Conservation (phyloP, 192 early-diverging fungal genomes). For the Gryganskiella cystojenkinii region DNA sequence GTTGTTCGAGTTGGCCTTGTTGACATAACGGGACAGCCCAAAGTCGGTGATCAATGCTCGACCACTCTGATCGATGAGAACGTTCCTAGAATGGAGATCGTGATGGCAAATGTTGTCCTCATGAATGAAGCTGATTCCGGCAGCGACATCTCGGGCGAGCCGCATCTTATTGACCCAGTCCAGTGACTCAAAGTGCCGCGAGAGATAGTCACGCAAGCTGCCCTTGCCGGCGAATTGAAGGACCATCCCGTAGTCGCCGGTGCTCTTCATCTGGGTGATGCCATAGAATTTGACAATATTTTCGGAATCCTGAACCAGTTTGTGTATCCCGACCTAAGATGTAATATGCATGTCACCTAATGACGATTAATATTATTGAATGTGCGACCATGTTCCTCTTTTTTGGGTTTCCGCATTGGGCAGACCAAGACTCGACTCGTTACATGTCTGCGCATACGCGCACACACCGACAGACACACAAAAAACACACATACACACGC, state of each 20-base stretch:
- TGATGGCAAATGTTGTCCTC: constrained; percentile 48
- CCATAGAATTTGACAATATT: constrained; percentile 52
- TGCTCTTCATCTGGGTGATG: constrained; percentile 29
- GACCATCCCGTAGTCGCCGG: constrained; percentile 52
- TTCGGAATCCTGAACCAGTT: constrained; percentile 42
- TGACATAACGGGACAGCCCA: constrained; percentile 41
- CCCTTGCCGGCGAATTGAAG: constrained; percentile 45
- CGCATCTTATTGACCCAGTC: constrained; percentile 41
- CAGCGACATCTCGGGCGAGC: constrained; percentile 36
- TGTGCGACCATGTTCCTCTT: background rate
- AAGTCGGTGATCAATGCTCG: constrained; percentile 49
- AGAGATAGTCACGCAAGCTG: constrained; percentile 47
- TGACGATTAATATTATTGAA: background rate
- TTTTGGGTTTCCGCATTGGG: background rate
- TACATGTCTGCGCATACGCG: background rate
- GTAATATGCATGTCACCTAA: background rate
- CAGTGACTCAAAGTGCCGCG: constrained; percentile 31
- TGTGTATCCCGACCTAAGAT: constrained; percentile 36
- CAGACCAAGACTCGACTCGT: background rate
- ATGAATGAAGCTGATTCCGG: constrained; percentile 54
- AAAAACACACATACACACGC: background rate
- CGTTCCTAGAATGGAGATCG: constrained; percentile 53
- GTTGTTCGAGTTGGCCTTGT: constrained; percentile 40
- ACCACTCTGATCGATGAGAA: constrained; percentile 50
- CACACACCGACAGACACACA: background rate